Percentiles rank a stretch among this genome's conserved stretches.
phyloP scores from a whole-genome alignment of 148 eudicot species.

The Cornus suecica region DNA sequence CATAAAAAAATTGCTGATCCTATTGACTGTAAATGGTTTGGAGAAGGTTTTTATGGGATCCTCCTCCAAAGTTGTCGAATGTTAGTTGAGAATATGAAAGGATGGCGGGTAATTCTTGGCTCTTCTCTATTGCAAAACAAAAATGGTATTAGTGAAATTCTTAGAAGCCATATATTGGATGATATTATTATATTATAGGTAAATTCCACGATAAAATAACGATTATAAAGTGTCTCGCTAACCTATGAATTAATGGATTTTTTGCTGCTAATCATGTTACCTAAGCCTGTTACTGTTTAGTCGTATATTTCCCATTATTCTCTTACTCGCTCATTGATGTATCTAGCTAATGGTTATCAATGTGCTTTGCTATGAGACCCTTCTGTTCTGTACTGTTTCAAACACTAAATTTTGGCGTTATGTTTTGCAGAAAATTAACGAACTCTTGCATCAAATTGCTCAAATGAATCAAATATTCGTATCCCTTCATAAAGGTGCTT shows the following conservation, averaged over 20 bases:
- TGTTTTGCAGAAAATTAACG: conserved; percentile 56
- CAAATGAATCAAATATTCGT: conserved; percentile 45
- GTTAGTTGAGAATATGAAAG: neutral
- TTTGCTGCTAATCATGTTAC: too few relatives aligned
- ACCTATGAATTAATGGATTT: too few relatives aligned
- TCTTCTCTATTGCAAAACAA: neutral
- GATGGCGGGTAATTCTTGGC: neutral
- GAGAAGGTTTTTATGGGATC: too few relatives aligned
- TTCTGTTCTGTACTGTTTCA: neutral
- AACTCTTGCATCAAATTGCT: conserved; percentile 50
- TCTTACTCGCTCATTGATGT: neutral
- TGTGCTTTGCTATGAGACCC: neutral
- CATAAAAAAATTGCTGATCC: neutral
- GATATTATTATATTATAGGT: neutral
- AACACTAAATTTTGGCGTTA: conserved; percentile 3
- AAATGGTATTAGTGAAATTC: neutral
- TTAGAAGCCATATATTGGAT: neutral
- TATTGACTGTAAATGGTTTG: neutral
- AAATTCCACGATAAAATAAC: too few relatives aligned
- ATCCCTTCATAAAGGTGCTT: conserved; percentile 31
- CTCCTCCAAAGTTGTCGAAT: neutral
- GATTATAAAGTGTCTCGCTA: too few relatives aligned
- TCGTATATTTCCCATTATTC: neutral
- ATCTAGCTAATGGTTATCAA: neutral
- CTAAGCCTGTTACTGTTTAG: neutral